phyloP scores from a whole-genome alignment of 257 asterid genomes.

The Salvia hispanica region DNA sequence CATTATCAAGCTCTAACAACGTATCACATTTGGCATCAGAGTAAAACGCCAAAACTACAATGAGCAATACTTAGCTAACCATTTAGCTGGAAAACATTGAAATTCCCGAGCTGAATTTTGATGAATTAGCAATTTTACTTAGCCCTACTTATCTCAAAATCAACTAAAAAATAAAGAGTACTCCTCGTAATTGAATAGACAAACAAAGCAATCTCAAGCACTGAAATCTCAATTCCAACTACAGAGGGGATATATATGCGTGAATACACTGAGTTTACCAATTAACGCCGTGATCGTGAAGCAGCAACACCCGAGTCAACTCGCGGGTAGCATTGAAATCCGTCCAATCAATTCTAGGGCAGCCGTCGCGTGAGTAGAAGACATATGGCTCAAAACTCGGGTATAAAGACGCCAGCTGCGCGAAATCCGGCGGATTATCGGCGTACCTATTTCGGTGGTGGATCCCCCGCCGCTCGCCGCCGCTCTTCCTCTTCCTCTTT shows the following conservation, averaged over 20 bases:
- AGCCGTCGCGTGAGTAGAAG: slow-evolving; percentile 63
- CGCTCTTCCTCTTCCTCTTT: slow-evolving; percentile 74
- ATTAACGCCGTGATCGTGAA: slow-evolving; percentile 72
- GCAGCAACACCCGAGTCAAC: slow-evolving; percentile 72
- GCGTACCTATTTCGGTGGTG: slow-evolving; percentile 81
- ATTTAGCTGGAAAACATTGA: background rate
- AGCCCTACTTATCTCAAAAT: background rate
- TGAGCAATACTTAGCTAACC: background rate
- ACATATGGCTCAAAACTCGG: slow-evolving; percentile 68
- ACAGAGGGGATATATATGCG: background rate
- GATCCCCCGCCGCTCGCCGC: slow-evolving; percentile 43
- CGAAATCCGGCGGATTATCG: slow-evolving; percentile 83
- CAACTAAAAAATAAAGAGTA: background rate
- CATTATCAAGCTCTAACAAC: slow-evolving; percentile 3
- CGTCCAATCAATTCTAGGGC: slow-evolving; percentile 89
- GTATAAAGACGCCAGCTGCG: slow-evolving; percentile 58
- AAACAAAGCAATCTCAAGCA: background rate
- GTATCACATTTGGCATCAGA: background rate
- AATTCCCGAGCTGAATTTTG: background rate
- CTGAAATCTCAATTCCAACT: background rate
- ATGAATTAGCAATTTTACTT: background rate
- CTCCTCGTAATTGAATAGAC: background rate
- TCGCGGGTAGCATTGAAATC: slow-evolving; percentile 96
- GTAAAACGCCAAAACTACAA: background rate
- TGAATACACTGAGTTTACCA: slow-evolving; percentile 39